Conservation (phyloP, 441 rosid species). For the Aquilaria agallochum region DNA sequence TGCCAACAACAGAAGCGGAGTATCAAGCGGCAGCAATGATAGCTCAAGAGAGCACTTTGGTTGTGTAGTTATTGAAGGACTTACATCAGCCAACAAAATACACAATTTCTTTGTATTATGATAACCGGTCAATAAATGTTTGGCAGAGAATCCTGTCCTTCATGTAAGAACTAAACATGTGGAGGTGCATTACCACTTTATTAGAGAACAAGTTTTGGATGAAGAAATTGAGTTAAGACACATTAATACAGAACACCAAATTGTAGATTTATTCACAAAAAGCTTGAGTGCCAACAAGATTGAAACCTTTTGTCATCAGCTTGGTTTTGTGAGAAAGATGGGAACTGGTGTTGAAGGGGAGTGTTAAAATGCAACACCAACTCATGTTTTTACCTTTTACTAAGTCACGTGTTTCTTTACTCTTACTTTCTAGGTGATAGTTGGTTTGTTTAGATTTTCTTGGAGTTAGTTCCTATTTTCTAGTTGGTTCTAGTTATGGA, state of each 20-base stretch:
- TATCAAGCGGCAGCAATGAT: not conserved
- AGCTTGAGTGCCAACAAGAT: not conserved
- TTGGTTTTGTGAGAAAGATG: not conserved
- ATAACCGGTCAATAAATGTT: not conserved
- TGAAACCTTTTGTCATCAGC: not conserved
- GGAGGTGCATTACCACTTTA: slow-evolving; percentile 1
- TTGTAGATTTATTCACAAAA: not conserved
- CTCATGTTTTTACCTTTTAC: not conserved
- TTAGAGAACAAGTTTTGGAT: not conserved
- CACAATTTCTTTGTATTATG: not conserved
- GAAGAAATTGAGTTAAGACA: not conserved
- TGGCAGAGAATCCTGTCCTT: not conserved
- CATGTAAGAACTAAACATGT: not conserved
- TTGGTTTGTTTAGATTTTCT: too few relatives aligned
- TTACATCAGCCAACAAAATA: not conserved
- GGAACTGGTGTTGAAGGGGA: not conserved
- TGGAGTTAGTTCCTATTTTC: too few relatives aligned
- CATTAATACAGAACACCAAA: not conserved
- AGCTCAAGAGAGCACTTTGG: not conserved
- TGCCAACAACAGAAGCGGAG: not conserved
- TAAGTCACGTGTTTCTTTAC: too few relatives aligned
- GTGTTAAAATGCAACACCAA: not conserved
- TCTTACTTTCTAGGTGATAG: too few relatives aligned
- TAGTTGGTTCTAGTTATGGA: too few relatives aligned
- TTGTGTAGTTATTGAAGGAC: not conserved